Evolutionary conservation across 352 stramenopile species (phyloP), one percentile per base, ranked within the genome.

Genomic region (Aphanomyces astaci): DNA sequence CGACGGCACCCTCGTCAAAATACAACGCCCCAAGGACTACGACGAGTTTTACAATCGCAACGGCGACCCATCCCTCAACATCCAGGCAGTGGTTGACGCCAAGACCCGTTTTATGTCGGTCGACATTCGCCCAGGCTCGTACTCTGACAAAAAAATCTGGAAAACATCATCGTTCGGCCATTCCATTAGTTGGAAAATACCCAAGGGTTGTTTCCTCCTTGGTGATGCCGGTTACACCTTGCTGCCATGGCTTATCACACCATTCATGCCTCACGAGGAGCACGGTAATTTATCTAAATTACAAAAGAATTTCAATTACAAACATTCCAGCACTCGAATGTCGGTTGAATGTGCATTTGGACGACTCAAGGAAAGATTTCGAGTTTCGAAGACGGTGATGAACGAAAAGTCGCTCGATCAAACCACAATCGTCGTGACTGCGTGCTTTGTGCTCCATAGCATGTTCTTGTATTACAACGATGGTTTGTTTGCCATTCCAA

Each of bases 301-400:
- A 9, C 49, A 57, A 28, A 19, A 19, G 19, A 11, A 9, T 9
- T 57, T 57, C 49, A 57, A 57, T 25, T 27, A 32, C 15, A 57
- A 57, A 25, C n/a, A 32, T 9, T 57, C 49, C 4, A 57, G 49
- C 32, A 57, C 49, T 19, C 28, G 49, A 57, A 57, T 57, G 49
- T 3, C 25, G 28, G 49, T 57, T 4, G 49, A 57, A 57, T 63
- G 54, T 22, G 25, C 52, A 1, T 62, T 62, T 62, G 52, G 52
- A 7, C 10, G 52, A n/a, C 52, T 62, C 25, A 62, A 62, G 28
- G 52, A 62, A 22, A n/a, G 52, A n/a, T 62, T 62, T 62, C 54
- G 54, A 11, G 46, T 63, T 48, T 19, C 46, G 19, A 63, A 63
- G 31, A 49, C 54, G 5, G 54, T 63, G 28, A 63, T 63, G 54